These are phyloP conservation scores for Solanum ossicruentum DNA, from an alignment of 257 asterid genomes.

Conservation along the genomic window DNA sequence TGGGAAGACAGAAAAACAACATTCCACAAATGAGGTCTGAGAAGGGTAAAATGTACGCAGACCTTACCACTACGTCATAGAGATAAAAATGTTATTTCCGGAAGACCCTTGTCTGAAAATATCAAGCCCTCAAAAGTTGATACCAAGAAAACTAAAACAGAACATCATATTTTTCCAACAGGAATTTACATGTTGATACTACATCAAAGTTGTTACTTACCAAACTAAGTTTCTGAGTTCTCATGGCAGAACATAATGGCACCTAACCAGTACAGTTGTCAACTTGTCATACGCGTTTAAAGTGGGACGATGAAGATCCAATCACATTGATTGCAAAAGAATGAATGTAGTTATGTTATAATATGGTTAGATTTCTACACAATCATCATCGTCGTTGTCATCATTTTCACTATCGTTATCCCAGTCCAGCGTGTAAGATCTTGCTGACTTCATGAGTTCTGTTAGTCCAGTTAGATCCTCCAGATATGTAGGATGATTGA, in stretches of 20 bases:
- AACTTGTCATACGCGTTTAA: not conserved
- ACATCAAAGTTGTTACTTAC: not conserved
- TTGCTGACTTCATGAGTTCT: slow-evolving; percentile 67
- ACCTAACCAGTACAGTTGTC: not conserved
- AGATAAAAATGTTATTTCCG: too few relatives aligned
- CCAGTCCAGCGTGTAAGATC: slow-evolving; percentile 55
- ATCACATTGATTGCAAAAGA: not conserved
- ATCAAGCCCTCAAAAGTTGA: too few relatives aligned
- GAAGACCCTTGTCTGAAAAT: too few relatives aligned
- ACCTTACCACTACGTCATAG: too few relatives aligned
- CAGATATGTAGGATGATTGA: slow-evolving; percentile 81
- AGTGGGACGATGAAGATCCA: not conserved
- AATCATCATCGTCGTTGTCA: slow-evolving; percentile 36
- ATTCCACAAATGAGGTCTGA: too few relatives aligned
- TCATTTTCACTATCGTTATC: slow-evolving; percentile 36
- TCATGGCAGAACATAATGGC: not conserved
- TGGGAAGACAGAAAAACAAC: too few relatives aligned
- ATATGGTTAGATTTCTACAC: slow-evolving; percentile 29
- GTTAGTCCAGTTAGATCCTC: slow-evolving; percentile 91
- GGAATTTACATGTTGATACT: not conserved
- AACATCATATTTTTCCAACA: not conserved
- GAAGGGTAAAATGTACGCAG: too few relatives aligned
- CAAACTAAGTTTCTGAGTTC: not conserved
- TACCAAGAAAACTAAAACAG: not conserved
- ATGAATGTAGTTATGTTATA: not conserved